Evolutionary conservation across 768 basidiomycete genomes (phyloP), one percentile per base, ranked within the genome.

Genomic region (Termitomyces sp.): DNA sequence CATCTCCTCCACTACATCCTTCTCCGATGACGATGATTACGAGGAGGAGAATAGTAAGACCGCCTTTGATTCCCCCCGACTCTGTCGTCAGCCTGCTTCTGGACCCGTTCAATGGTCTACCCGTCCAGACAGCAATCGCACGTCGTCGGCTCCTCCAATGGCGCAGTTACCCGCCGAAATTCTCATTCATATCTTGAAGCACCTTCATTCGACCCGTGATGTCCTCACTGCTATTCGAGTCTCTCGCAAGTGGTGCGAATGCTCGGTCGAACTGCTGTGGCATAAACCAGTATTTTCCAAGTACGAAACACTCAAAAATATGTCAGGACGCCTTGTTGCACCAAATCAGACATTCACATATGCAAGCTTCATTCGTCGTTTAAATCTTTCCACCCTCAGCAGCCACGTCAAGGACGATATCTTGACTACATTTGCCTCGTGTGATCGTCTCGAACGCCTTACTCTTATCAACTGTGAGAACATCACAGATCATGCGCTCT

Each of bases 181-280:
- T 40, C 85, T 98, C 66, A 90, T 97, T 16, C 88, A 96, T 67
- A 89, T 98, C 66, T 81, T 99, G 63, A 90, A 88, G 61, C 84
- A 94, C 63, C 78, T 99, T 12, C 82, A 88, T 62, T 78, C 83
- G 0, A 75, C 86, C 30, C 78, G 80, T 57, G 91, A 96, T 70
- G 79, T 98, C 46, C 82, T 88, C 60, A 76, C 78, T 61, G 79
- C 83, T 40, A 79, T 95, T 58, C 84, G 88, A 55, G 94, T 98
- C 27, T 94, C 86, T 19, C 85, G 91, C 56, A 80, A 84, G 27
- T 99, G 96, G 94, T 98, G 94, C 78, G 89, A 95, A 67, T 97
- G 94, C 71, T 86, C 93, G 30, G 94, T 95, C 42, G 92, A 98
- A 70, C 80, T 98, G 21, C 79, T 98, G 23, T 99, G 95, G 95